These are phyloP conservation scores for Botrytis medusae DNA, from an alignment of 2,329 filamentous ascomycete species.

Conservation along the genomic window DNA sequence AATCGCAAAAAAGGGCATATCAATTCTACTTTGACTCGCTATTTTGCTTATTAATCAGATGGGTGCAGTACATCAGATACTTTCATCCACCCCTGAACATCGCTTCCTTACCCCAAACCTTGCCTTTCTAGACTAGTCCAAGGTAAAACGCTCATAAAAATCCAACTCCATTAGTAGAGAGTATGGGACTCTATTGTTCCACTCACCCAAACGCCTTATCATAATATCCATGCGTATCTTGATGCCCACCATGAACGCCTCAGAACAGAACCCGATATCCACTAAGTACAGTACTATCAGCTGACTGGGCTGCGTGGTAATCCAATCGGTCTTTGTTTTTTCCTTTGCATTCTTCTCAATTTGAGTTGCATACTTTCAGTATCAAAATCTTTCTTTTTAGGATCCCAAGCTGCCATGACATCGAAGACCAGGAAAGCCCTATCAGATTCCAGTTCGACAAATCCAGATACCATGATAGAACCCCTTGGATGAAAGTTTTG, in stretches of 20 bases:
- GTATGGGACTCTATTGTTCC: background rate
- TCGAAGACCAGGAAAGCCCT: slow-evolving; percentile 51
- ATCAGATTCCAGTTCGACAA: slow-evolving; percentile 53
- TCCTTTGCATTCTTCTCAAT: slow-evolving; percentile 48
- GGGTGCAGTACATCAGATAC: background rate
- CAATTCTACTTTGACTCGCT: background rate
- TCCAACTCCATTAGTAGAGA: slow-evolving; percentile 12
- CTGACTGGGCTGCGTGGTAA: background rate
- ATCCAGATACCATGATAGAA: slow-evolving; percentile 52
- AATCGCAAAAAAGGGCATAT: background rate
- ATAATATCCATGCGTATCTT: background rate
- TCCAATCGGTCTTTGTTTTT: slow-evolving; percentile 40
- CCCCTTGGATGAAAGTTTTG: slow-evolving; percentile 50
- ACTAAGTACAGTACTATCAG: background rate
- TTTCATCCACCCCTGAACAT: background rate
- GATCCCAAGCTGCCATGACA: slow-evolving; percentile 56
- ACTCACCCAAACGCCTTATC: slow-evolving; percentile 6
- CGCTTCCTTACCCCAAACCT: background rate
- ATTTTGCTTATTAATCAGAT: background rate
- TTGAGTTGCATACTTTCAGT: slow-evolving; percentile 41
- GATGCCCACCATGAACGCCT: slow-evolving; percentile 5
- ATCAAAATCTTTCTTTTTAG: slow-evolving; percentile 48
- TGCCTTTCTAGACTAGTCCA: background rate
- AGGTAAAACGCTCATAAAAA: background rate
- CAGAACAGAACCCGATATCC: background rate